A percentile compares a stretch with the other conserved stretches of the same genome.
Conservation (phyloP, 2,329 filamentous ascomycete genomes). For the Penicillium nordicum region DNA sequence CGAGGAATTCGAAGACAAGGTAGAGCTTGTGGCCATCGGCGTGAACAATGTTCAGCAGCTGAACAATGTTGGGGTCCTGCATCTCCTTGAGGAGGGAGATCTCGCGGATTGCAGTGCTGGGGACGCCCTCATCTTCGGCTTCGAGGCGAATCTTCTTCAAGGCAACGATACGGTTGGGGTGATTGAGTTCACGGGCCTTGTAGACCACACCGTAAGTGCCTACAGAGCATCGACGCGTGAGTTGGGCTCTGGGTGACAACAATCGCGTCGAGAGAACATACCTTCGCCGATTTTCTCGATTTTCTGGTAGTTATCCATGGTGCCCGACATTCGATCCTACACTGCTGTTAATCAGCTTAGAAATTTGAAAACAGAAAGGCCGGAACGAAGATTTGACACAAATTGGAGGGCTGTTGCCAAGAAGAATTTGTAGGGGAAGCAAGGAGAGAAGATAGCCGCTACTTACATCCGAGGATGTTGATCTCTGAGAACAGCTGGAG, state of each 20-base stretch:
- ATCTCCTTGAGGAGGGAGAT: conserved; percentile 94
- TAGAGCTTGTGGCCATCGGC: conserved; percentile 94
- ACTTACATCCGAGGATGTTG: background rate
- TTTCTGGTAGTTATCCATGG: conserved; percentile 95
- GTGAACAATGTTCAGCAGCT: conserved; percentile 86
- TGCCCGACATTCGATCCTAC: conserved; percentile 12
- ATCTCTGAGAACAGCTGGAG: conserved; percentile 2
- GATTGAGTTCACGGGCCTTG: conserved; percentile 82
- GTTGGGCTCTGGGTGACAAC: conserved; percentile 1
- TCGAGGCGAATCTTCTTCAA: conserved; percentile 95
- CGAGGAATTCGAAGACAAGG: conserved; percentile 87
- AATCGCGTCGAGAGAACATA: conserved; percentile 44
- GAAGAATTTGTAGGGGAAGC: conserved; percentile 11
- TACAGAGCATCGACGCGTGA: conserved; percentile 39
- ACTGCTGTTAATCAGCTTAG: conserved; percentile 5
- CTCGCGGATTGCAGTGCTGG: conserved; percentile 88
- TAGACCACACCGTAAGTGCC: conserved; percentile 95
- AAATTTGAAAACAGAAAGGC: background rate
- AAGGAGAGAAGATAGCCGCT: conserved; percentile 11
- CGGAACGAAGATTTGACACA: conserved; percentile 4
- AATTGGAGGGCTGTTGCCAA: conserved; percentile 7
- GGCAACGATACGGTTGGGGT: conserved; percentile 80
- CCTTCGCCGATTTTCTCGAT: conserved; percentile 96
- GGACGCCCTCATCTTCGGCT: conserved; percentile 90
- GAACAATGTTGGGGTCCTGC: conserved; percentile 86